Evolutionary conservation across 2,329 filamentous ascomycete species (phyloP).

Genomic region (Bipolaris victoriae): DNA sequence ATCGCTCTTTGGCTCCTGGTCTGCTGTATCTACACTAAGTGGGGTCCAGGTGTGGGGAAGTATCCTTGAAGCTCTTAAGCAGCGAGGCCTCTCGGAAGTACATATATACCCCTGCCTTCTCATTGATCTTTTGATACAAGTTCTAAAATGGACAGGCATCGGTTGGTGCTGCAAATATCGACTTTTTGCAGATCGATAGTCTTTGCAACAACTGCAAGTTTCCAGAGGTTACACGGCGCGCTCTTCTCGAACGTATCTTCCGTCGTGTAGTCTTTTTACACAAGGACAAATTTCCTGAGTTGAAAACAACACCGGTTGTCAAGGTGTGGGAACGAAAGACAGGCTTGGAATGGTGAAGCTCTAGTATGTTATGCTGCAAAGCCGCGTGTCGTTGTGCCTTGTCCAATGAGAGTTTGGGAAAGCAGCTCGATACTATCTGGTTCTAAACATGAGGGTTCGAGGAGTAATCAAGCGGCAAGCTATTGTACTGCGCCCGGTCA

Average conservation of each 20-base stretch:
- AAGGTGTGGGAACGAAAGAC: conserved; percentile 27
- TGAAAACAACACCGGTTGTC: conserved; percentile 20
- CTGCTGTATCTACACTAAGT: neutral
- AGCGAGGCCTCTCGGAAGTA: neutral
- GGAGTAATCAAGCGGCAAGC: neutral
- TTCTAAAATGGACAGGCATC: neutral
- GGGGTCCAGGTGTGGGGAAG: neutral
- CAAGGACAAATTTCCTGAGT: conserved; percentile 24
- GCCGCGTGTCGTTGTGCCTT: too few relatives aligned
- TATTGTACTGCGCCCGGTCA: too few relatives aligned
- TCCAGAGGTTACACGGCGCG: conserved; percentile 3
- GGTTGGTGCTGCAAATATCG: neutral
- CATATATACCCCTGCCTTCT: neutral
- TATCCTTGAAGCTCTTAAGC: neutral
- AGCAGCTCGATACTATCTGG: neutral
- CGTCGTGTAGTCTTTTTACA: conserved; percentile 21
- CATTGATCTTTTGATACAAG: too few relatives aligned
- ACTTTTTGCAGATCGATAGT: neutral
- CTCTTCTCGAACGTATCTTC: conserved; percentile 16
- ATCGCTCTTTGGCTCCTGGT: conserved; percentile 4
- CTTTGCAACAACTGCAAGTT: neutral
- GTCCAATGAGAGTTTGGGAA: too few relatives aligned
- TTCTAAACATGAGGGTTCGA: too few relatives aligned
- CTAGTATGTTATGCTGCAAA: too few relatives aligned
- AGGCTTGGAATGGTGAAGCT: conserved; percentile 20